phyloP scores from a whole-genome alignment of 805 yeast species.

The Candida piceae region DNA sequence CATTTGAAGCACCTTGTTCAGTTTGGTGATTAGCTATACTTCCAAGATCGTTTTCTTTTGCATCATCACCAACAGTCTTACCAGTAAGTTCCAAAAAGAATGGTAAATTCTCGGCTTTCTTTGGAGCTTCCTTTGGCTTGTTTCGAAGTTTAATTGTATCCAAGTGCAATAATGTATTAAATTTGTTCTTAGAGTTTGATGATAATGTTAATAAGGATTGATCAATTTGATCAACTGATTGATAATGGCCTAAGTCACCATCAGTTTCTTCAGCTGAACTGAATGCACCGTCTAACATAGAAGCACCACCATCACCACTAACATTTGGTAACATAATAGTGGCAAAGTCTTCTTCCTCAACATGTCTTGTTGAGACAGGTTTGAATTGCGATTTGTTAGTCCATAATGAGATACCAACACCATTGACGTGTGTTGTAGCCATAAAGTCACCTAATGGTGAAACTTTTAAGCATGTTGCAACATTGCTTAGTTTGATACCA shows the following conservation, averaged over 20 bases:
- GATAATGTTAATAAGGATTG: conserved; percentile 66
- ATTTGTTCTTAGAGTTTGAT: conserved; percentile 69
- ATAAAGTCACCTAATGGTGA: conserved; percentile 86
- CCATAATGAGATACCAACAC: conserved; percentile 91
- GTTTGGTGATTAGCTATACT: conserved; percentile 13
- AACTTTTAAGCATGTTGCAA: conserved; percentile 75
- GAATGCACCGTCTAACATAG: conserved; percentile 75
- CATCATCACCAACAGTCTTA: conserved; percentile 66
- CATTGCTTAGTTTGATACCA: conserved; percentile 71
- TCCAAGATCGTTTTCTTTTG: conserved; percentile 42
- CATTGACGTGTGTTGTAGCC: conserved; percentile 88
- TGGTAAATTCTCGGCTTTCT: conserved; percentile 72
- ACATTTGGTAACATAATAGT: conserved; percentile 63
- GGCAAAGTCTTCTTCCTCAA: conserved; percentile 72
- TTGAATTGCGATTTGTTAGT: conserved; percentile 82
- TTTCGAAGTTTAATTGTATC: conserved; percentile 83
- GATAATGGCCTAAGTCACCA: conserved; percentile 32
- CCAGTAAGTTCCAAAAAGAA: conserved; percentile 75
- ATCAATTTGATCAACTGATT: conserved; percentile 59
- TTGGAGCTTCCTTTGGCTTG: conserved; percentile 85
- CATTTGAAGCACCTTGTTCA: conserved; percentile 25
- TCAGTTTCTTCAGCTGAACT: conserved; percentile 34
- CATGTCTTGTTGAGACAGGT: conserved; percentile 67
- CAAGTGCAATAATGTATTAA: conserved; percentile 71
- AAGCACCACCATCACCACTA: conserved; percentile 71